Evolutionary conservation across 129 eudicot genomes (phyloP).

Genomic region (Artemisia annua): DNA sequence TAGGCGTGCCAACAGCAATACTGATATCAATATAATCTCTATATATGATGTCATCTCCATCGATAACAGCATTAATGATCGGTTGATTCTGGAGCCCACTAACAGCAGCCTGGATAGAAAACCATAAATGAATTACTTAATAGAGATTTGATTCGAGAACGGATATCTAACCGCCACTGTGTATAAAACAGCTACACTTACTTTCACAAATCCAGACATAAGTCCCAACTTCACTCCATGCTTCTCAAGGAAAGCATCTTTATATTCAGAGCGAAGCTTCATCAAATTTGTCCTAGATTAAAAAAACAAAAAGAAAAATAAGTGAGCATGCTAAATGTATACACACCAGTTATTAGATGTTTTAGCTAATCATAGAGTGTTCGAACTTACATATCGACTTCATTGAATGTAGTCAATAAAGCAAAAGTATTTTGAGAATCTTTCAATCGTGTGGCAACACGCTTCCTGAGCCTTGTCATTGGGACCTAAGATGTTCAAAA

Average conservation of each 20-base stretch:
- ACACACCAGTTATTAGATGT: background rate
- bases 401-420: constrained; percentile 62
- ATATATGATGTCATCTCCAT: constrained; percentile 72
- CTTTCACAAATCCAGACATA: constrained; percentile 74
- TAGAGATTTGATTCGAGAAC: background rate
- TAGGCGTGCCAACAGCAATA: constrained; percentile 66
- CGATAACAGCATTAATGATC: constrained; percentile 64
- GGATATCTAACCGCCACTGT: background rate
- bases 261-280: constrained; percentile 70
- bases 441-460: constrained; percentile 67
- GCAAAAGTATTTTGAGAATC: constrained; percentile 80
- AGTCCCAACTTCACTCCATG: constrained; percentile 74
- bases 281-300: constrained; percentile 53
- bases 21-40: constrained; percentile 73
- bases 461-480: constrained; percentile 71
- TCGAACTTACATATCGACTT: constrained; percentile 63
- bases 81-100: constrained; percentile 73
- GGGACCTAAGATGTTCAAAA: constrained; percentile 44
- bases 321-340: background rate
- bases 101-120: constrained; percentile 55
- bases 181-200: constrained; percentile 25
- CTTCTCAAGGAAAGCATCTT: constrained; percentile 65
- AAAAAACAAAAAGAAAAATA: background rate
- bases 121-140: background rate
- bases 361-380: background rate